Evolutionary conservation across 768 basidiomycete genomes (phyloP), one percentile per base, ranked within the genome.

Genomic region (Lentinula lateritia): DNA sequence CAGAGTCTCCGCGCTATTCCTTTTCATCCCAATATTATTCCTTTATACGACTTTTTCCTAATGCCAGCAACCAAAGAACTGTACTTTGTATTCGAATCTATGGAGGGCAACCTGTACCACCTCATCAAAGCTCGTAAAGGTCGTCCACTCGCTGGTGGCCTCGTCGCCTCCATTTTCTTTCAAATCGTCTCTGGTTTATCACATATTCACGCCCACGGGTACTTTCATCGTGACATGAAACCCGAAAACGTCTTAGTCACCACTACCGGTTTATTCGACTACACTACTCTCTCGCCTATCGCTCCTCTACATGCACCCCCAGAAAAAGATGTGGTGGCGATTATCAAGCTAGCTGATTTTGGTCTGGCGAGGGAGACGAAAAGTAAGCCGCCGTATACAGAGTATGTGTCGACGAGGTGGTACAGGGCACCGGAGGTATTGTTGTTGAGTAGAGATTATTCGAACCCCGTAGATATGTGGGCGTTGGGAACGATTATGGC

Each of bases 191-290:
- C 85, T 15, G 97, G 97, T 42, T 83, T 99, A 39, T 80, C 93
- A 69, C 97, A 99, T 74, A 93, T 98, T 66, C 97, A 99, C 74
- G 72, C 80, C 13, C 80, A 88, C 35, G 97, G 96, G 39, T 99
- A 96, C 75, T 99, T 99, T 75, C 97, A 99, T 75, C 92, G 97
- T 53, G 97, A 99, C 73, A 97, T 99, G 94, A 99, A 99, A 75
- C 97, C 97, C 41, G 97, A 99, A 74, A 99, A 99, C 69, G 89
- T 98, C 7, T 86, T 99, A 56, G 97, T 99, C 67, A 98, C 97
- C 16, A 98, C 97, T 1, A 97, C 94, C 13, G 97, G 97, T 18
- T 82, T 96, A 56, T 89, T 90, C 66, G 93, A 97, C 74, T 99
- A 99, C 71, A 86, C 84, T 32, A 83, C 92, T 9, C 82, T 93